A percentile compares a stretch with the other conserved stretches of the same genome.
phyloP scores from a whole-genome alignment of 148 eudicot species.

The Tetragonia tetragonoides region DNA sequence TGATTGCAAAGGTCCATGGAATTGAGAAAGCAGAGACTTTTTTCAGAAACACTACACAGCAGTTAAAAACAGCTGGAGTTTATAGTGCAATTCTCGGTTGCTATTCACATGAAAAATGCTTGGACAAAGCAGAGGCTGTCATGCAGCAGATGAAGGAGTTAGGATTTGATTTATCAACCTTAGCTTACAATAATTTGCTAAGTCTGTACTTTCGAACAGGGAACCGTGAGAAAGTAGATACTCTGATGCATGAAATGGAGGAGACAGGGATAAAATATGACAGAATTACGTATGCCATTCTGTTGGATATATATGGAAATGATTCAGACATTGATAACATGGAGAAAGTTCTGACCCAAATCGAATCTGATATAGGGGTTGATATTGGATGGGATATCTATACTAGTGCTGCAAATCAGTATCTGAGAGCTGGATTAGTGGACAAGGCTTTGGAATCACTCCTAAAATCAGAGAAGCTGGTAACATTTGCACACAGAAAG shows the following conservation, averaged over 20 bases:
- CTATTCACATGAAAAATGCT: conserved; percentile 31
- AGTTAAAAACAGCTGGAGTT: conserved; percentile 21
- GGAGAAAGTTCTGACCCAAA: conserved; percentile 28
- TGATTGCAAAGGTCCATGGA: conserved; percentile 45
- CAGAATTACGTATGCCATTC: conserved; percentile 21
- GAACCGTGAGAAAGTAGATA: conserved; percentile 29
- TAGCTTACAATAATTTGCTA: conserved; percentile 33
- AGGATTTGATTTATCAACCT: conserved; percentile 8
- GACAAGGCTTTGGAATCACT: conserved; percentile 36
- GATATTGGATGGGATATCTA: conserved; percentile 35
- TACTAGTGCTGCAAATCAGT: conserved; percentile 36
- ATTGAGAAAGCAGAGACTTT: conserved; percentile 35
- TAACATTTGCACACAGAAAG: conserved; percentile 14
- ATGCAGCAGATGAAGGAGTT: conserved; percentile 36
- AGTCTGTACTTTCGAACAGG: conserved; percentile 30
- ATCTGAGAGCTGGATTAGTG: conserved; percentile 26
- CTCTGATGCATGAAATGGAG: conserved; percentile 37
- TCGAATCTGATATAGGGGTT: conserved; percentile 29
- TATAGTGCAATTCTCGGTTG: conserved; percentile 41
- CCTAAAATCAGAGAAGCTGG: conserved; percentile 36
- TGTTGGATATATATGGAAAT: conserved; percentile 30
- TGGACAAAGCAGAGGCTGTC: conserved; percentile 46
- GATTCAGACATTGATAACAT: conserved; percentile 27
- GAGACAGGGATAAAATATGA: conserved; percentile 25
- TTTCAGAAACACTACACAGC: conserved; percentile 28